Percentiles rank a stretch among this genome's conserved stretches.
phyloP scores from a whole-genome alignment of 129 eudicot species.

The Helianthus annuus region HanXRQr2.0-SUNRISE NC_035441.2:61106407-61106906 shows the following conservation, averaged over 20 bases:
- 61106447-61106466: conserved; percentile 95
- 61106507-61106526: conserved; percentile 59
- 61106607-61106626: no score
- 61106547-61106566: background rate
- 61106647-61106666: conserved; percentile 90
- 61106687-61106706: conserved; percentile 51
- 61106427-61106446: conserved; percentile 86
- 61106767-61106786: conserved; percentile 53
- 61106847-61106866: no score
- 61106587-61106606: conserved; percentile 1
- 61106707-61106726: conserved; percentile 56
- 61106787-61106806: no score
- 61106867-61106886: no score
- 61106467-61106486: conserved; percentile 87
- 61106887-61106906: no score
- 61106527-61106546: background rate
- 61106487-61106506: conserved; percentile 88
- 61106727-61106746: conserved; percentile 53
- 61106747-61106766: conserved; percentile 63
- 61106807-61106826: no score
- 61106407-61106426: conserved; percentile 90
- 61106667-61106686: conserved; percentile 51
- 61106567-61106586: background rate
- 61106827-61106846: no score
- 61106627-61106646: conserved; percentile 78